Evolutionary conservation across 73 alveolate genomes (phyloP).

Genomic region (Uronychia binucleata): DNA sequence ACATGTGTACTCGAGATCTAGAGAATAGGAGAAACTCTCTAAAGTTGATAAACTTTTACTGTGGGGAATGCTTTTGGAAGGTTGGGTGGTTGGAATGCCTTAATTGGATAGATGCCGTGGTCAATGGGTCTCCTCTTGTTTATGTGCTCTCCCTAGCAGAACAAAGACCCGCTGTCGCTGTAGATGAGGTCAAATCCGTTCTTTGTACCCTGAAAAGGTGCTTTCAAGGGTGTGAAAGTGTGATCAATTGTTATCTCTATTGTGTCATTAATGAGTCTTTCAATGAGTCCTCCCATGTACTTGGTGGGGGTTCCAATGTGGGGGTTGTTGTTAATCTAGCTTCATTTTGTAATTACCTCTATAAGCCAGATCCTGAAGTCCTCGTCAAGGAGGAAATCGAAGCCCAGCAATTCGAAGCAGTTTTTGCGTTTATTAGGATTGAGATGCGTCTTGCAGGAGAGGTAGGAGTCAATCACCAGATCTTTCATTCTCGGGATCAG

Average conservation of each 20-base stretch:
- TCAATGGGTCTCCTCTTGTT: background rate
- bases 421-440: constrained; percentile 72
- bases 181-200: constrained; percentile 11
- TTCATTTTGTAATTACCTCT: too few relatives aligned
- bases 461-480: constrained; percentile 73
- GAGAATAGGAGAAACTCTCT: background rate
- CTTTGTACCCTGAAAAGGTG: too few relatives aligned
- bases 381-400: constrained; percentile 87
- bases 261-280: constrained; percentile 78
- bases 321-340: constrained; percentile 88
- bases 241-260: constrained; percentile 71
- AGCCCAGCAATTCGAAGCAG: constrained; percentile 82
- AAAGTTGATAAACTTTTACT: background rate
- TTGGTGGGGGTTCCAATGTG: constrained; percentile 80
- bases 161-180: background rate
- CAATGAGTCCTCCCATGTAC: constrained; percentile 60
- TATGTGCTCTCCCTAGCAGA: background rate
- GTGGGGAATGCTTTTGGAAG: background rate
- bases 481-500: constrained; percentile 82
- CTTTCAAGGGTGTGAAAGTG: too few relatives aligned
- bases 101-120: background rate
- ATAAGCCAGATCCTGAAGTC: constrained; percentile 85
- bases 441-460: constrained; percentile 66
- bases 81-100: background rate
- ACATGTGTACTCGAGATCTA: background rate